Evolutionary conservation across 495 filamentous ascomycete species (phyloP).

Genomic region (Aspergillus saccharolyticus): DNA sequence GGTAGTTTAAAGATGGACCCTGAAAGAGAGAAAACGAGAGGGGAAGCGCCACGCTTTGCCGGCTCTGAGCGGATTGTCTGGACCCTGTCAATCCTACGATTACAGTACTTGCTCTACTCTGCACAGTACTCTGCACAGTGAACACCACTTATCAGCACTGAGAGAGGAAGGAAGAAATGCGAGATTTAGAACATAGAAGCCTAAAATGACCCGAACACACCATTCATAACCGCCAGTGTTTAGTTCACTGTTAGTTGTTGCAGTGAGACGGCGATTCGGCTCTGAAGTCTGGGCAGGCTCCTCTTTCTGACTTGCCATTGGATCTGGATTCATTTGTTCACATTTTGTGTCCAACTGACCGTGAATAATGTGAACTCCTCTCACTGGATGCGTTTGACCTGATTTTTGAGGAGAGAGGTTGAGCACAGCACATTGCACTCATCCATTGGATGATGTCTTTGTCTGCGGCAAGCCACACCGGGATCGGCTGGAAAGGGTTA

Average conservation of each 20-base stretch:
- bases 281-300: neutral
- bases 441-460: neutral
- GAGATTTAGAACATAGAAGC: constrained; percentile 2
- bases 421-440: neutral
- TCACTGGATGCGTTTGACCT: too few species aligned
- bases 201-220: neutral
- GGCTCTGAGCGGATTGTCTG: neutral
- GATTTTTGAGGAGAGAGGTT: neutral
- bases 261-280: too few species aligned
- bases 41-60: neutral
- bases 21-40: neutral
- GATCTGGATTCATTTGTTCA: neutral
- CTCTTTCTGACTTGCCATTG: neutral
- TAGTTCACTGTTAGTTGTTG: neutral
- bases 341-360: neutral
- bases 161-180: neutral
- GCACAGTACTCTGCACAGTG: neutral
- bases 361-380: neutral
- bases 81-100: constrained; percentile 3
- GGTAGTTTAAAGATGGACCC: neutral
- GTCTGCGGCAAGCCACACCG: neutral
- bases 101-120: too few species aligned
- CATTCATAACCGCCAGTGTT: neutral
- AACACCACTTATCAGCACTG: neutral
- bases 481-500: neutral